These are phyloP conservation scores for Phytophthora citrophthora DNA, from an alignment of 352 stramenopile genomes.

Conservation along the genomic window DNA sequence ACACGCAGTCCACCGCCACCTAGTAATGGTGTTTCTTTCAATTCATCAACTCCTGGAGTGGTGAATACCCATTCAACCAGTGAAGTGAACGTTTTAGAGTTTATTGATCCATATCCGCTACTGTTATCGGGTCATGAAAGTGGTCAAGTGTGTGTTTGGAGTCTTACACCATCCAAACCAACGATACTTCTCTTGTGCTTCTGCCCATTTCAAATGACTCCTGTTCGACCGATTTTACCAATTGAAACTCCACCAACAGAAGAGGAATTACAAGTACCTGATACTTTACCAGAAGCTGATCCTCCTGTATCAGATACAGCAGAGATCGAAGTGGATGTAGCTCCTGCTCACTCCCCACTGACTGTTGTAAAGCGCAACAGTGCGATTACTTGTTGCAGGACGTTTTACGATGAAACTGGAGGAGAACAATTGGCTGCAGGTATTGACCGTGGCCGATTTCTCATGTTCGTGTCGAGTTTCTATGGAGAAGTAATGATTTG, in stretches of 20 bases:
- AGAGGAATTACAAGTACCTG: slow-evolving; percentile 7
- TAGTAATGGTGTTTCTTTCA: slow-evolving; percentile 17
- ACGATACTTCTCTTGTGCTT: slow-evolving; percentile 54
- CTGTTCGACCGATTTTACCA: slow-evolving; percentile 7
- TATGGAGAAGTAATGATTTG: slow-evolving; percentile 57
- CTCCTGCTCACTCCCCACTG: slow-evolving; percentile 20
- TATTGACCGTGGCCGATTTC: slow-evolving; percentile 54
- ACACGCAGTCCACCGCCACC: slow-evolving; percentile 33
- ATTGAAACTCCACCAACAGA: neutral
- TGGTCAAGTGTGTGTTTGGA: slow-evolving; percentile 66
- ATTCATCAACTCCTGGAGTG: slow-evolving; percentile 2
- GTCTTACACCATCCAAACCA: slow-evolving; percentile 52
- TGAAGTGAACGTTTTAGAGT: slow-evolving; percentile 73
- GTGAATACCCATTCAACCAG: slow-evolving; percentile 17
- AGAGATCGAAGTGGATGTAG: neutral
- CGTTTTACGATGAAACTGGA: slow-evolving; percentile 70
- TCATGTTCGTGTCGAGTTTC: slow-evolving; percentile 48
- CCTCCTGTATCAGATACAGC: neutral
- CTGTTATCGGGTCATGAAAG: slow-evolving; percentile 78
- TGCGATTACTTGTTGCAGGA: slow-evolving; percentile 53
- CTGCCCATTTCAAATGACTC: slow-evolving; percentile 39
- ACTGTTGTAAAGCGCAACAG: slow-evolving; percentile 31
- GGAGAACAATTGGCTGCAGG: slow-evolving; percentile 56
- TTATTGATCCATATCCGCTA: slow-evolving; percentile 78
- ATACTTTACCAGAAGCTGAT: neutral